Conservation (phyloP, 2,329 filamentous ascomycete genomes). For the Teratosphaeria destructans region DNA sequence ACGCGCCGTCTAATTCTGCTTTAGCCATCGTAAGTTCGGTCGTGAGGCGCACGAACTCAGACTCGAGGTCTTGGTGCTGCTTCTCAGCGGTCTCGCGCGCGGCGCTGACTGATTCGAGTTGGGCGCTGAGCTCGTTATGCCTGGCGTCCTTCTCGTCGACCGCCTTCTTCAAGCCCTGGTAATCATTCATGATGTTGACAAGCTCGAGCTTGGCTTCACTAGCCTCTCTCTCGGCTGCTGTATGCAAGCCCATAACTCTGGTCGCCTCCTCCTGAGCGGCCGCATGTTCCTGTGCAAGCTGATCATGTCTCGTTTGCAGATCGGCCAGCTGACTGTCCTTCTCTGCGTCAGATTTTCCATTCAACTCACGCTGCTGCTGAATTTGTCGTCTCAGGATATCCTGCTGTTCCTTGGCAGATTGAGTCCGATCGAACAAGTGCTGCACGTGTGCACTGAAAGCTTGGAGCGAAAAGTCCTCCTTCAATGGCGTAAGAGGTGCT, state of each 20-base stretch:
- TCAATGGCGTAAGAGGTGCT: constrained; percentile 7
- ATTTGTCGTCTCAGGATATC: constrained; percentile 82
- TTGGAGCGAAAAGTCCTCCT: constrained; percentile 55
- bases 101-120: constrained; percentile 9
- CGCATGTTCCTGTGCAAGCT: constrained; percentile 12
- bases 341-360: constrained; percentile 67
- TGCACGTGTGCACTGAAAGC: constrained; percentile 73
- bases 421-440: constrained; percentile 66
- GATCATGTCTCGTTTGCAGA: constrained; percentile 18
- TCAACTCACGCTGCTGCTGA: constrained; percentile 87
- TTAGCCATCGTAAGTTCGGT: constrained; percentile 81
- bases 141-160: constrained; percentile 28
- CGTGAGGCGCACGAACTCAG: constrained; percentile 54
- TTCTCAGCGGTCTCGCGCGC: constrained; percentile 15
- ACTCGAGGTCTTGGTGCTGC: constrained; percentile 38
- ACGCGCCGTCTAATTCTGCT: constrained; percentile 88
- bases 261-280: constrained; percentile 20
- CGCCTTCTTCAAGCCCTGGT: constrained; percentile 19
- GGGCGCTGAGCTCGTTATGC: constrained; percentile 6
- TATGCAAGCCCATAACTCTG: constrained; percentile 17
- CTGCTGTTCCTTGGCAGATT: constrained; percentile 74
- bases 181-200: constrained; percentile 31
- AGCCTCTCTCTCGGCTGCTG: constrained; percentile 19
- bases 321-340: constrained; percentile 28
- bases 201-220: constrained; percentile 26